Conservation (phyloP, 1,139 yeast species). For the Taphrina wiesneri region DNA sequence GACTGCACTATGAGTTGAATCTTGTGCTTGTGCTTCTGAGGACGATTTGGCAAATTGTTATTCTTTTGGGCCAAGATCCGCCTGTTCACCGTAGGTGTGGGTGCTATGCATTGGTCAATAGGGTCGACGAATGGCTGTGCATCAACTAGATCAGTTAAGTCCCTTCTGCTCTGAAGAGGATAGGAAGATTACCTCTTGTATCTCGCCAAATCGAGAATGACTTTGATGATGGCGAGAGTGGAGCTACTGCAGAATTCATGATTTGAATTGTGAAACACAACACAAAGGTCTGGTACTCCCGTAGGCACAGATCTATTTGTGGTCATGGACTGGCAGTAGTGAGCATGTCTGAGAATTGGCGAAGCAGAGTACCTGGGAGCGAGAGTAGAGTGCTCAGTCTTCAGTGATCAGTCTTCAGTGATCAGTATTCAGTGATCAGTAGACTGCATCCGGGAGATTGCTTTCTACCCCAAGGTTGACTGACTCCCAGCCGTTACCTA, state of each 20-base stretch:
- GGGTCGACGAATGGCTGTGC: not conserved
- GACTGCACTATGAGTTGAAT: not conserved
- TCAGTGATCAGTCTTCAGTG: not conserved
- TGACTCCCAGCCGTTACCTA: no score
- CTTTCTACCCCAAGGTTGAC: no score
- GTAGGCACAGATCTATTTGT: not conserved
- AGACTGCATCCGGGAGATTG: no score
- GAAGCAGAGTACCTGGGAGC: not conserved
- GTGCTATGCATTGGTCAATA: not conserved
- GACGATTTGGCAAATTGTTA: not conserved
- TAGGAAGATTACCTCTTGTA: not conserved
- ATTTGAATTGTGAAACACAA: not conserved
- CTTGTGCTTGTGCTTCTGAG: not conserved
- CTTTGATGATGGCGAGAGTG: not conserved
- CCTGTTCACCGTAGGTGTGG: not conserved
- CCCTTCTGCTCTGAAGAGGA: not conserved
- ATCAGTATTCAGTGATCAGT: not conserved
- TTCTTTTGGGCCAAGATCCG: not conserved
- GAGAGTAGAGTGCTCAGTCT: not conserved
- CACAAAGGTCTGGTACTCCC: not conserved
- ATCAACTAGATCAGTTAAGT: not conserved
- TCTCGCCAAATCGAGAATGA: slow-evolving; percentile 16
- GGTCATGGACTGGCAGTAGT: not conserved
- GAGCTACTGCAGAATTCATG: not conserved
- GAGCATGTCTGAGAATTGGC: not conserved